Base-by-base conservation (phyloP, 2,329 filamentous ascomycete genomes). In the Tolypocladium ovalisporum region DNA sequence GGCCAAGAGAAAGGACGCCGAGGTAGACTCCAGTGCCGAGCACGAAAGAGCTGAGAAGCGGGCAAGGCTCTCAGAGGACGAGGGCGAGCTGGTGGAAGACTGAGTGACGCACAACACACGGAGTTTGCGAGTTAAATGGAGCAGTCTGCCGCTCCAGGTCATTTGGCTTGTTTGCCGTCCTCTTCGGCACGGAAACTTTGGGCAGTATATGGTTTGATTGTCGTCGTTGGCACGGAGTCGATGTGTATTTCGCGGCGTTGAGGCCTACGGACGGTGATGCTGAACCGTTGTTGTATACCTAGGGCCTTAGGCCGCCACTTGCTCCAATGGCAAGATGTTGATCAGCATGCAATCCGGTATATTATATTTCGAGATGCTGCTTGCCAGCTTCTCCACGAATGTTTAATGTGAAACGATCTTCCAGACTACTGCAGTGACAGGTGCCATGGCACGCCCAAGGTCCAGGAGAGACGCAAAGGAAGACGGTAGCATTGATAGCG, bases 31-130 rank as follows among this genome's bases (percentile, higher is more conserved):
- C 2, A 57, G 64, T 15, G 60, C 59, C 0, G 66, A 69, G 3
- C 72, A 72, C 37, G 71, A 67, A 29, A 68, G 71, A 29, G 71
- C 72, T 1, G 71, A 73, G 60, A 79, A 79, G 59, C 70, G 75
- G n/a, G 71, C 71, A 53, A 71, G 72, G 54, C 65, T 76, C 34
- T 78, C 75, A 0, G 74, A 77, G 56, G 77, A 79, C 54, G 77
- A 79, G 58, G 77, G 77, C 36, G 77, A 79, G 62, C 70, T 79
- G 40, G 63, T 73, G 36, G 73, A 75, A 58, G 68, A 71, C 39
- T 70, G 57, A 54, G 19, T 24, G 35, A 17, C 17, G 24, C 36
- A 54, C 29, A 27, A 54, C 37, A 15, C 5, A 29, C 12, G 29
- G 36, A 22, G 15, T 13, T 19, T 40, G 17, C 13, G 29, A 34